These are phyloP conservation scores for Trametes hirsuta DNA, from an alignment of 1,284 basidiomycete genomes.

Conservation along the genomic window DNA sequence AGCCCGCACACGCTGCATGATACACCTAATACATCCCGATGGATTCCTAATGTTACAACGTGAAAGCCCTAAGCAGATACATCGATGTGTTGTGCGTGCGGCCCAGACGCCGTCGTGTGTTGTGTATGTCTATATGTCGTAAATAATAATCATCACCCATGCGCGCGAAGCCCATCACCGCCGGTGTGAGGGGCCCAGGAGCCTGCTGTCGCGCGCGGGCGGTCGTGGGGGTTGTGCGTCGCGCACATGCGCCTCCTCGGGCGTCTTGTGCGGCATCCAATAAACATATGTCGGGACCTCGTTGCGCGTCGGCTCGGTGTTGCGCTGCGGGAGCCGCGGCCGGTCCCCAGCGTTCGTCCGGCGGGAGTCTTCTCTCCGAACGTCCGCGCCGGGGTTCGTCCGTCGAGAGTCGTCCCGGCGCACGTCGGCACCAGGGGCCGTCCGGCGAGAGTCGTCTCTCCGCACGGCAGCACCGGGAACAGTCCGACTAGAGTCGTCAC, in stretches of 20 bases:
- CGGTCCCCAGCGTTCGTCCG: slow-evolving; percentile 19
- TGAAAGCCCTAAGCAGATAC: slow-evolving; percentile 23
- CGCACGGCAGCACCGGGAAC: slow-evolving; percentile 14
- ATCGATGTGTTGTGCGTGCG: slow-evolving; percentile 15
- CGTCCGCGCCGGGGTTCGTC: slow-evolving; percentile 3
- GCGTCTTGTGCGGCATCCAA: slow-evolving; percentile 39
- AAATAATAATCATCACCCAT: slow-evolving; percentile 27
- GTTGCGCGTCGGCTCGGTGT: slow-evolving; percentile 33
- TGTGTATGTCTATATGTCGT: slow-evolving; percentile 19
- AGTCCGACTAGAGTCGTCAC: slow-evolving; percentile 21
- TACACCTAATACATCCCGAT: slow-evolving; percentile 20
- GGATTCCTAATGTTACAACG: slow-evolving; percentile 18
- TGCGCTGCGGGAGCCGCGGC: slow-evolving; percentile 20
- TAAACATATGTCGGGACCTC: slow-evolving; percentile 40
- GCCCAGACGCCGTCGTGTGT: slow-evolving; percentile 19
- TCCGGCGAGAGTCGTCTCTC: slow-evolving; percentile 19
- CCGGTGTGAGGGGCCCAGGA: slow-evolving; percentile 49
- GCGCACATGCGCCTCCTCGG: slow-evolving; percentile 38
- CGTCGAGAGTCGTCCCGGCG: slow-evolving; percentile 12
- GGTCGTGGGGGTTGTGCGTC: slow-evolving; percentile 22
- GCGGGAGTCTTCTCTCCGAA: slow-evolving; percentile 11
- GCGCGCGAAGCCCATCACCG: slow-evolving; percentile 37
- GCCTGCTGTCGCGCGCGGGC: slow-evolving; percentile 38
- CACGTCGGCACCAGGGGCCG: slow-evolving; percentile 8
- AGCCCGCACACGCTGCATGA: background rate